A percentile compares a stretch with the other conserved stretches of the same genome.
These are phyloP conservation scores for Dacryopinax spathularia DNA, from an alignment of 768 basidiomycete species.

Conservation along the genomic window DNA sequence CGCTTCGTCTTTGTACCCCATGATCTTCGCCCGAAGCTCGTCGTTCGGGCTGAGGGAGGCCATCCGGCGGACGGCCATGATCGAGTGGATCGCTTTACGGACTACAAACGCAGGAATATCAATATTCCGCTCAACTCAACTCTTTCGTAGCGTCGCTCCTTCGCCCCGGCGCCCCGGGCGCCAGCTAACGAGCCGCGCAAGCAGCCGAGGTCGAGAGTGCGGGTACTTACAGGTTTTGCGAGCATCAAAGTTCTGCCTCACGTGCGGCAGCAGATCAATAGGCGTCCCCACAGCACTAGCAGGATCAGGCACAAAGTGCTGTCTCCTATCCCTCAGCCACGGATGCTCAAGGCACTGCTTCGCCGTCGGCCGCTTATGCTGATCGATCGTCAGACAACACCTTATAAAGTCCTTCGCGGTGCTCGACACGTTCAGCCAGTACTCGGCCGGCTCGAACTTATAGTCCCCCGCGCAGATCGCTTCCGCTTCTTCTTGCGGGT, in stretches of 20 bases:
- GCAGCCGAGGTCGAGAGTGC: background rate
- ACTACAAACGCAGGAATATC: constrained; percentile 32
- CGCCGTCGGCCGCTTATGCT: constrained; percentile 63
- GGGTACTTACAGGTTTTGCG: constrained; percentile 58
- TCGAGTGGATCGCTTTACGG: constrained; percentile 75
- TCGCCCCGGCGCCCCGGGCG: background rate
- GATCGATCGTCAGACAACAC: constrained; percentile 75
- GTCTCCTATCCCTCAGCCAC: constrained; percentile 60
- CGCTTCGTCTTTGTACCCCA: constrained; percentile 41
- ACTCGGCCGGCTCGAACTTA: constrained; percentile 76
- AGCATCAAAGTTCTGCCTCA: constrained; percentile 82
- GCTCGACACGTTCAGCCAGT: constrained; percentile 73
- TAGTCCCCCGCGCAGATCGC: constrained; percentile 90
- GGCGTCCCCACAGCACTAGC: constrained; percentile 43
- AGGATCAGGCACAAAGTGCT: constrained; percentile 57
- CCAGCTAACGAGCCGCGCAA: background rate
- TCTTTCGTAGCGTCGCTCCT: background rate
- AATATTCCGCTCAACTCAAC: background rate
- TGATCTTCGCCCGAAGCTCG: constrained; percentile 24
- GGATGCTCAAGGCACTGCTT: constrained; percentile 53
- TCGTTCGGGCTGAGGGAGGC: constrained; percentile 32
- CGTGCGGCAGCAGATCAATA: constrained; percentile 70
- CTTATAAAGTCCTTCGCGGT: constrained; percentile 73
- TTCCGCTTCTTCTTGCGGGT: constrained; percentile 78
- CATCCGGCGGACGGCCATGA: constrained; percentile 77